Conservation (phyloP, 2,329 filamentous ascomycete species). For the Nigrograna mackinnonii region DNA sequence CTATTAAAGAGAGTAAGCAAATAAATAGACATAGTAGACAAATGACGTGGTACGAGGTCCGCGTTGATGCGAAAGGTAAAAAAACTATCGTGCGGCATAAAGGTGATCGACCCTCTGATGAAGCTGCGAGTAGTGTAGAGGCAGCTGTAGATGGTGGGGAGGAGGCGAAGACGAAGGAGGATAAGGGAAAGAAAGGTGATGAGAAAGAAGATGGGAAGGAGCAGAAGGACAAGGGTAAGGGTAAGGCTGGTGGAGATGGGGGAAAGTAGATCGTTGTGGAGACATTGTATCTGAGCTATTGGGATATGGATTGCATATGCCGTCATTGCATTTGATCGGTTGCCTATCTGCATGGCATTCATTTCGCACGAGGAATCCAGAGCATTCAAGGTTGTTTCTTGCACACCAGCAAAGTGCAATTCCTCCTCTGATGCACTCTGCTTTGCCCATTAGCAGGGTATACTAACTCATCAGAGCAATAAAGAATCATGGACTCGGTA, state of each 20-base stretch:
- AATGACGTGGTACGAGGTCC: constrained; percentile 1
- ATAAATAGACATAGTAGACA: neutral
- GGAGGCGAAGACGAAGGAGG: neutral
- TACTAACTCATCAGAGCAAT: no score
- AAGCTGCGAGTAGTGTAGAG: neutral
- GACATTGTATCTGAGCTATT: neutral
- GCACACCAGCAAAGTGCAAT: no score
- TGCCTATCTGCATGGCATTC: neutral
- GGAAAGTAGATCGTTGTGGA: neutral
- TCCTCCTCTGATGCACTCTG: no score
- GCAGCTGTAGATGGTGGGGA: neutral
- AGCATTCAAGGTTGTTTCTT: no score
- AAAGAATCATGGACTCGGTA: no score
- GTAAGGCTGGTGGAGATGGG: neutral
- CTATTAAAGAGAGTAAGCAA: neutral
- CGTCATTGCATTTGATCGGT: neutral
- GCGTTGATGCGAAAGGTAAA: neutral
- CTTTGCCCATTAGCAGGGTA: no score
- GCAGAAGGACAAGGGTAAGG: neutral
- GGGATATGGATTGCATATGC: neutral
- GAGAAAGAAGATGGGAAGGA: neutral
- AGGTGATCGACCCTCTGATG: neutral
- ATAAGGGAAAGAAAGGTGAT: neutral
- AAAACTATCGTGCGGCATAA: neutral
- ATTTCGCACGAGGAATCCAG: neutral